Percentiles rank a stretch among this genome's conserved stretches.
These are phyloP conservation scores for Linnemannia hyalina DNA, from an alignment of 192 early-diverging fungal genomes.

Conservation along the genomic window DNA sequence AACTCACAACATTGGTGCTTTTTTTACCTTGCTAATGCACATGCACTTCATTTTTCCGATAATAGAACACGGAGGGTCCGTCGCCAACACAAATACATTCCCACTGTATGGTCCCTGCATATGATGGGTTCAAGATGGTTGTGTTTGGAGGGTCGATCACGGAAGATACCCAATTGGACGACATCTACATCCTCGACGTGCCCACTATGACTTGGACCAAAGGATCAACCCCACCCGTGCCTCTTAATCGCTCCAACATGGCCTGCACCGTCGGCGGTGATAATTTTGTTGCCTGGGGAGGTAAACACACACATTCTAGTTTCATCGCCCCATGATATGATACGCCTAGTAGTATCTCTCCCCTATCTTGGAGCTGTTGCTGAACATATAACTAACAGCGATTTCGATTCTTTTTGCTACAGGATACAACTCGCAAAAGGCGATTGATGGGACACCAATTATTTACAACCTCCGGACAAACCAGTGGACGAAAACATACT, in stretches of 20 bases:
- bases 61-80: background rate
- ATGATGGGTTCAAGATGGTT: conserved; percentile 13
- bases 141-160: background rate
- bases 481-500: conserved; percentile 3
- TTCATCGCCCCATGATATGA: background rate
- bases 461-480: conserved; percentile 9
- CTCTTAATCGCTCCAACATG: background rate
- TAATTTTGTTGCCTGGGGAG: conserved; percentile 13
- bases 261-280: conserved; percentile 17
- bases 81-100: background rate
- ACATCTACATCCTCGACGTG: conserved; percentile 9
- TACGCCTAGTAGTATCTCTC: background rate
- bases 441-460: background rate
- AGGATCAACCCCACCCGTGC: background rate
- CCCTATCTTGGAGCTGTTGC: background rate
- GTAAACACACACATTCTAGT: background rate
- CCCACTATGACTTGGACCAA: background rate
- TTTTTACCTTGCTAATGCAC: background rate
- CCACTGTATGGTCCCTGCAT: conserved; percentile 17
- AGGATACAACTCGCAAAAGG: background rate
- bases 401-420: background rate
- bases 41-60: background rate
- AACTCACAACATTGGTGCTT: background rate
- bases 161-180: too few relatives aligned
- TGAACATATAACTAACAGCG: background rate